Evolutionary conservation across 352 stramenopile species (phyloP), one percentile per base, ranked within the genome.

Genomic region (Pythium guiyangense): DNA sequence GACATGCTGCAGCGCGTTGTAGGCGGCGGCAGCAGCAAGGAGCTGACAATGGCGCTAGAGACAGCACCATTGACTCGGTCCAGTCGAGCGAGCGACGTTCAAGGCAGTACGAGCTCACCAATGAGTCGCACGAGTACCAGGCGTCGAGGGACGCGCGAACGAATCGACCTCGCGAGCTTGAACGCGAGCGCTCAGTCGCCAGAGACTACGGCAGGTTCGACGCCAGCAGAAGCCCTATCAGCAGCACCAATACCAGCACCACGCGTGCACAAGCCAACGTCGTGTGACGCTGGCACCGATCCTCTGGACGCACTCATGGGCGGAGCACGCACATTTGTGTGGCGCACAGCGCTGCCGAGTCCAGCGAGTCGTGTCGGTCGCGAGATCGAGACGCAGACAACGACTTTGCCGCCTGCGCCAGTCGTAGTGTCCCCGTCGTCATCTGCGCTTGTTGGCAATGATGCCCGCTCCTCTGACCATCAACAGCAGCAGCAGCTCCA

Each of bases 241-340:
- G 27, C 15, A 4, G 34, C 25, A 11, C 20, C 50, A 17, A 18
- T 31, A 9, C 44, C 35, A 14, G 12, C 34, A n/a, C 20, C 49
- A 25, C 39, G 22, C n/a, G 35, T 26, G 39, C 51, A 18, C 18
- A 55, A 50, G 20, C 35, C 39, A 68, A 62, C 22, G 65, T 83
- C 9, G 0, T 22, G 46, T 3, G 74, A 86, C 39, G 66, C 71
- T 34, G 71, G 78, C 10, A 88, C 75, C 8, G 72, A 89, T 52
- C 74, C 76, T 1, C 44, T 87, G 4, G 76, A 87, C n/a, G 73
- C 74, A 20, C 53, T 84, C n/a, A 70, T 83, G 50, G 59, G 61
- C 8, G 40, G 46, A 27, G 29, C 22, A 25, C 27, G 40, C 17
- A 17, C 49, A 42, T 5, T n/a, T 35, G 27, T 40, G 17, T 47